Conservation (phyloP, 805 yeast genomes). For the Hemisphaericaspora nanyangensis region DNA sequence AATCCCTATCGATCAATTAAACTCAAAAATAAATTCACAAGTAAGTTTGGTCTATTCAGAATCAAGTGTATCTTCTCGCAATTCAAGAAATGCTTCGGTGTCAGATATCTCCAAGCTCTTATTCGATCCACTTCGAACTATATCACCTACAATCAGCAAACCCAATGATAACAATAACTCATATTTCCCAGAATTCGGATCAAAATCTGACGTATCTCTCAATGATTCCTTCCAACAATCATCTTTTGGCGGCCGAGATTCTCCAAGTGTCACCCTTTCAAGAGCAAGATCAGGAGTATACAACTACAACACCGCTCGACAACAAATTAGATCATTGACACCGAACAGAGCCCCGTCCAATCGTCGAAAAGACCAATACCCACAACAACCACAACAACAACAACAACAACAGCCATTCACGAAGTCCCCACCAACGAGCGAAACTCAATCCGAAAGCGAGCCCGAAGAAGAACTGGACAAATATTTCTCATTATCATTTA, state of each 20-base stretch:
- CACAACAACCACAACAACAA: conserved; percentile 3
- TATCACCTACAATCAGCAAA: neutral
- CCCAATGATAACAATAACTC: conserved; percentile 20
- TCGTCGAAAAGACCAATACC: neutral
- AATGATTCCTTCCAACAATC: neutral
- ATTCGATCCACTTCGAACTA: neutral
- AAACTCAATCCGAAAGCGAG: conserved; percentile 1
- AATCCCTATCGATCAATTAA: conserved; percentile 34
- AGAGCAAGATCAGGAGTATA: conserved; percentile 21
- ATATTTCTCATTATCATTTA: conserved; percentile 13
- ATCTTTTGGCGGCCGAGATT: conserved; percentile 12
- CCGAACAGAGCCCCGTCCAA: neutral
- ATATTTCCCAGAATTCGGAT: conserved; percentile 21
- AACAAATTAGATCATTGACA: neutral
- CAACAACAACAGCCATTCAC: no score
- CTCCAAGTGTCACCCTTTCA: conserved; percentile 10
- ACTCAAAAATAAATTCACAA: conserved; percentile 40
- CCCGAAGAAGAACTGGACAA: conserved; percentile 10
- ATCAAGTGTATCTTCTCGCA: conserved; percentile 13
- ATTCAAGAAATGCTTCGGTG: neutral
- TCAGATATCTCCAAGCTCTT: neutral
- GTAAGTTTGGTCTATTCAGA: conserved; percentile 9
- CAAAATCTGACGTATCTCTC: conserved; percentile 10
- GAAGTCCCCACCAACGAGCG: no score
- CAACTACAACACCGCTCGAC: neutral